A percentile compares a stretch with the other conserved stretches of the same genome.
phyloP scores from a whole-genome alignment of 2,329 filamentous ascomycete species.

The Blastomyces parvus region DNA sequence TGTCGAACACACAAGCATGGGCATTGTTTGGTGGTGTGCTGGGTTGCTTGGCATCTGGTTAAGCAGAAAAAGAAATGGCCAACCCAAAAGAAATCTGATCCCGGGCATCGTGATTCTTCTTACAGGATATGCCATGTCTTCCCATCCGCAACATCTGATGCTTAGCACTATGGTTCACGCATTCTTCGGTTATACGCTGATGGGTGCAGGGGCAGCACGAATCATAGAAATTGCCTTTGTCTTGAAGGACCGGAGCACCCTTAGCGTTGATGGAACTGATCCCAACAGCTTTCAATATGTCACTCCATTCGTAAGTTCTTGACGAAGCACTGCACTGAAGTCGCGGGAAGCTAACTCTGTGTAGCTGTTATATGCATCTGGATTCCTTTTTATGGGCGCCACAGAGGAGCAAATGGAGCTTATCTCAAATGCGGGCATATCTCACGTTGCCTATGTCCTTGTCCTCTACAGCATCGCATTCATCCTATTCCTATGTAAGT shows the following conservation, averaged over 20 bases:
- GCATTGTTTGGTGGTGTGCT: conserved; percentile 96
- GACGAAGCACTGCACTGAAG: conserved; percentile 14
- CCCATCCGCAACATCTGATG: conserved; percentile 73
- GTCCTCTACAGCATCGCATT: conserved; percentile 87
- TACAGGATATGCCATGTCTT: conserved; percentile 92
- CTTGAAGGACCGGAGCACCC: conserved; percentile 58
- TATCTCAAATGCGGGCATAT: conserved; percentile 62
- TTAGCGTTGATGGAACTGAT: conserved; percentile 58
- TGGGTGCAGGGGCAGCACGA: conserved; percentile 74
- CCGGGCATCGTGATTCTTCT: conserved; percentile 83
- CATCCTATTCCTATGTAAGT: conserved; percentile 72
- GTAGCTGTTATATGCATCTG: conserved; percentile 79
- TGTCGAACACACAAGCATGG: conserved; percentile 98
- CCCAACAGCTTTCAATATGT: conserved; percentile 65
- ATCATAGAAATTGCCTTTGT: conserved; percentile 91
- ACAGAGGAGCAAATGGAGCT: conserved; percentile 92
- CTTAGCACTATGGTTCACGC: conserved; percentile 80
- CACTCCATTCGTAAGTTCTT: conserved; percentile 55
- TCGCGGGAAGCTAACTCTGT: conserved; percentile 7
- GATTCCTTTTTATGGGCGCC: conserved; percentile 95
- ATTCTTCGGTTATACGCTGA: conserved; percentile 89
- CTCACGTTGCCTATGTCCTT: conserved; percentile 84
- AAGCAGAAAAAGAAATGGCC: conserved; percentile 69
- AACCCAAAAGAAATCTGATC: conserved; percentile 84
- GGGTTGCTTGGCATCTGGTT: conserved; percentile 89